These are phyloP conservation scores for Colletotrichum camelliae DNA, from an alignment of 2,329 filamentous ascomycete genomes.

Conservation along the genomic window DNA sequence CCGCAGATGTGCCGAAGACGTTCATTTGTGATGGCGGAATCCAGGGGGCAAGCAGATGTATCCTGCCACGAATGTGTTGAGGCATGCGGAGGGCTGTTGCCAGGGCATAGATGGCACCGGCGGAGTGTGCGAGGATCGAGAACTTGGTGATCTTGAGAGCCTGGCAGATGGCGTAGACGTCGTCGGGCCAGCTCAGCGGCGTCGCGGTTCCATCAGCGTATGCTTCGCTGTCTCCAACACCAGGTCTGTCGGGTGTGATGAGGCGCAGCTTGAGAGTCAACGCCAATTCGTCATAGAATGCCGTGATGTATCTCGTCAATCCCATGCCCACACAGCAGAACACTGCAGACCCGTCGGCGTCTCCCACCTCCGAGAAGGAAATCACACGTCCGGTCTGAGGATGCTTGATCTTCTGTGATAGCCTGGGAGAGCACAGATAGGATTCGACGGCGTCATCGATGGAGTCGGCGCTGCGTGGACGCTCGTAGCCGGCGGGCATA, in stretches of 20 bases:
- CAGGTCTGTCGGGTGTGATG: conserved; percentile 92
- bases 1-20: conserved; percentile 75
- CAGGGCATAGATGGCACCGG: conserved; percentile 96
- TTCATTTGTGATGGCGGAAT: conserved; percentile 95
- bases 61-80: conserved; percentile 90
- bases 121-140: conserved; percentile 93
- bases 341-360: conserved; percentile 87
- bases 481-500: conserved; percentile 65
- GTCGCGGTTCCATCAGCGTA: conserved; percentile 83
- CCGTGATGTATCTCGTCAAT: conserved; percentile 91
- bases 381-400: conserved; percentile 87
- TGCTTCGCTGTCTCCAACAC: conserved; percentile 88
- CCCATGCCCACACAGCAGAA: conserved; percentile 99
- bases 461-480: conserved; percentile 81
- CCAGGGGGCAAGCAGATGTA: conserved; percentile 95
- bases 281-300: conserved; percentile 96
- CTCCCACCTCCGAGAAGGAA: conserved; percentile 95
- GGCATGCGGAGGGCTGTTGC: conserved; percentile 95
- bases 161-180: conserved; percentile 94
- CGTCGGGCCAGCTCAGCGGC: conserved; percentile 87
- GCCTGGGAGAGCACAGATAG: conserved; percentile 80
- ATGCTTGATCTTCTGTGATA: conserved; percentile 88
- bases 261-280: conserved; percentile 85
- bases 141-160: conserved; percentile 93
- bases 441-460: conserved; percentile 87